These are phyloP conservation scores for Medicago ruthenica DNA, from an alignment of 306 rosid genomes.

Conservation along the genomic window DNA sequence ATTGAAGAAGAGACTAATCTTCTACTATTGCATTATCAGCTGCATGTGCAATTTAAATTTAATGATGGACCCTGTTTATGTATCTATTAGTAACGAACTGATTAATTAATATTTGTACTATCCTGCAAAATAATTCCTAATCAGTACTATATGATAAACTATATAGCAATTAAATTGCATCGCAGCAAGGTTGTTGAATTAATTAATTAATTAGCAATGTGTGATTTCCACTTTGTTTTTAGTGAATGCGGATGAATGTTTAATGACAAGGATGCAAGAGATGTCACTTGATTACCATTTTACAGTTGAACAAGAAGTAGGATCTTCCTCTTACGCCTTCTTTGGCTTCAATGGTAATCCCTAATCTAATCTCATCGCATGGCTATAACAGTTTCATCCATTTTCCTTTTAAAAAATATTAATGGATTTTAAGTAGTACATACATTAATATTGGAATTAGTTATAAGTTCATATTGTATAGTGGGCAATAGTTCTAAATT, in stretches of 20 bases:
- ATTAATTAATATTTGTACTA: not conserved
- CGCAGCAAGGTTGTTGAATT: conserved; percentile 30
- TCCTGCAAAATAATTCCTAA: not conserved
- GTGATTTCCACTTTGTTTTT: not conserved
- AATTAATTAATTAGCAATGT: not conserved
- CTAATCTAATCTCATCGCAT: not conserved
- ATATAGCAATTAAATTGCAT: not conserved
- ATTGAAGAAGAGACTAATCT: no score
- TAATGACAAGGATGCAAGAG: conserved; percentile 83
- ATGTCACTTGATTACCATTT: conserved; percentile 48
- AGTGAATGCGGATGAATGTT: conserved; percentile 83
- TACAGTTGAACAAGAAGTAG: conserved; percentile 80
- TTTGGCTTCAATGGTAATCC: conserved; percentile 75
- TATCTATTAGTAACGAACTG: not conserved
- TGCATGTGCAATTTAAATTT: no score
- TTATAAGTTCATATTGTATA: not conserved
- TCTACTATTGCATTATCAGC: no score
- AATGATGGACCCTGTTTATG: no score
- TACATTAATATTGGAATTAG: no score
- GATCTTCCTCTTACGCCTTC: conserved; percentile 81
- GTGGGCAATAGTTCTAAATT: not conserved
- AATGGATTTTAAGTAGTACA: no score
- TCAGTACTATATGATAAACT: not conserved
- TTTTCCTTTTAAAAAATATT: no score
- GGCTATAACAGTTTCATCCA: no score